Evolutionary conservation across 2,329 filamentous ascomycete genomes (phyloP), one percentile per base, ranked within the genome.

Genomic region (Simplicillium sp.): DNA sequence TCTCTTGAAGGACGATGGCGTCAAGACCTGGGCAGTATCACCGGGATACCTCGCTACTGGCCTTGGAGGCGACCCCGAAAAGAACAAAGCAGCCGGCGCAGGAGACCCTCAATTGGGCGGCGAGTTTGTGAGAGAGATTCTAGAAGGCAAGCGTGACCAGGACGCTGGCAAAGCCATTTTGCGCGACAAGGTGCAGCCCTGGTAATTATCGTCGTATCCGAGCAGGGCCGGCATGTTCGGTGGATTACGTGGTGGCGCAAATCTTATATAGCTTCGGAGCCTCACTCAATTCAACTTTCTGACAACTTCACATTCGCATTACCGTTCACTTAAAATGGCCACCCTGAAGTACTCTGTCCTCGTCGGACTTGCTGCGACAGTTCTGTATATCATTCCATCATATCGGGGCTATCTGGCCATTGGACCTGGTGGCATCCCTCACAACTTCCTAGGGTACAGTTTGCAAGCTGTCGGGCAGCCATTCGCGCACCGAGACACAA

Each of bases 41-140:
- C 70, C 68, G 0, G 70, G 68, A 0, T 59, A 62, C 38, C 49
- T 72, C 14, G 67, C 64, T 0, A 73, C 68, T 1, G 60, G 60
- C 0, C 47, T 73, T 1, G 62, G 58, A 3, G 60, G 54, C 3
- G 47, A 48, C 20, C 16, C 29, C 3, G 48, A 48, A 42, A 50
- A 60, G 39, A 29, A 56, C 35, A 51, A 46, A 45, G 50, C 57
- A 44, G 55, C 48, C 16, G 52, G 54, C 1, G 49, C 54, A 3
- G 48, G 54, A 5, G 45, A 66, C 41, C 49, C 52, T 3, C 46
- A 54, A 28, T 12, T 55, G 25, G 60, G 58, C 7, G 64, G 60
- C 3, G 39, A 50, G 12, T 51, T 66, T 11, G 50, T 67, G 29
- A 48, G 50, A 36, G 43, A 48, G 38, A 60, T 67, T 1, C 42